Conservation (phyloP, 805 yeast genomes). For the Candida tibetensis region DNA sequence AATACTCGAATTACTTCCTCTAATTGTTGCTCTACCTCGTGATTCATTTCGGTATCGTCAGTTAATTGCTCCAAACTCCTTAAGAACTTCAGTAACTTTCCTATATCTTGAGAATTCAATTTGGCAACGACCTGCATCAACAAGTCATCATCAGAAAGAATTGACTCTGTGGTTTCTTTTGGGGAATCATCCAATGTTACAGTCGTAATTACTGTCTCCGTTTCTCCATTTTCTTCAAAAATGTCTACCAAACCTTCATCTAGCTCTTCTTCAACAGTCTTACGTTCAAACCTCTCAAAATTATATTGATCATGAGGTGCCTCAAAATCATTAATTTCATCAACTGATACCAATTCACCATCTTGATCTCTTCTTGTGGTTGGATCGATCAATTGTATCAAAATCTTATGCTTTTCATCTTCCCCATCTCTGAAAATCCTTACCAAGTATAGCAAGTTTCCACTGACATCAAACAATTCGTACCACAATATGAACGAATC, state of each 20-base stretch:
- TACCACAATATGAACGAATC: constrained; percentile 35
- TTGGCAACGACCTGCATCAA: too few species aligned
- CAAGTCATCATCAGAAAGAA: too few species aligned
- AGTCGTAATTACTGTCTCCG: not conserved
- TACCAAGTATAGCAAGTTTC: constrained; percentile 26
- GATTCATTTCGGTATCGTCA: not conserved
- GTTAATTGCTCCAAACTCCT: too few species aligned
- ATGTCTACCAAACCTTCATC: too few species aligned
- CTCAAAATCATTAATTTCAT: constrained; percentile 15
- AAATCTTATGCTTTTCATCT: constrained; percentile 11
- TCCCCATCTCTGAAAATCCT: constrained; percentile 25
- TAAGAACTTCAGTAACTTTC: too few species aligned
- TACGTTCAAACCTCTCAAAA: constrained; percentile 16
- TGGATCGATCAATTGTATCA: constrained; percentile 29
- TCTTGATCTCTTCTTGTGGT: constrained; percentile 28
- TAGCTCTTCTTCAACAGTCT: too few species aligned
- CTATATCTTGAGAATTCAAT: too few species aligned
- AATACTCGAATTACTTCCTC: too few species aligned
- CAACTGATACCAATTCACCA: constrained; percentile 21
- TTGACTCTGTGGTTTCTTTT: too few species aligned
- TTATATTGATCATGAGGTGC: constrained; percentile 28
- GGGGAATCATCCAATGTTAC: too few species aligned
- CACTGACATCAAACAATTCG: constrained; percentile 34
- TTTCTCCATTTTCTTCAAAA: too few species aligned
- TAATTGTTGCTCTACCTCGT: constrained; percentile 1